Base-by-base conservation (phyloP, 2,329 filamentous ascomycete genomes). In the Thelonectria blattea region DNA sequence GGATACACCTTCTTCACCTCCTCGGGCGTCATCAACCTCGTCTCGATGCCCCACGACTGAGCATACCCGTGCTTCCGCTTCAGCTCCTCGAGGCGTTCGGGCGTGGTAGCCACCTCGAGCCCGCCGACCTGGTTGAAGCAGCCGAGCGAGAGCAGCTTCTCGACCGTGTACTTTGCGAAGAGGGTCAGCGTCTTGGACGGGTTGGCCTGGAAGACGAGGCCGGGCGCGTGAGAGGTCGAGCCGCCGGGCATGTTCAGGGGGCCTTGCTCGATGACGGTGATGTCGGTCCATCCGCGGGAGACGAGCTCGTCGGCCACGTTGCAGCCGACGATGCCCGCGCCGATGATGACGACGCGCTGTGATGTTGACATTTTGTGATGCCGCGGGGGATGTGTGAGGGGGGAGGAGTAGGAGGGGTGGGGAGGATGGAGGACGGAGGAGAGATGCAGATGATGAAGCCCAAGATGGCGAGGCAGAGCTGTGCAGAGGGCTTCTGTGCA, bases 41-140 rank as follows among this genome's bases (percentile, higher is more conserved):
- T 78, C 39, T 85, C 81, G 17, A 89, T 79, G 5, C 86, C 86
- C 84, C 85, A 89, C 0, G 86, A 86, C 5, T 77, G 76, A 22
- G 85, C 85, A 63, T 83, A 87, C 17, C 86, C 86, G 59, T 83
- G 81, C 72, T 86, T 88, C 5, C 86, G 78, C 78, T 88, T 88
- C 22, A 89, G 76, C 42, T 89, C 87, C 65, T 86, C 79, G 41
- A 88, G 67, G 15, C 86, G 76, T 50, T 79, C 85, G 1, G 81
- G 80, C 2, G 85, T 88, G 14, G 85, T 88, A 15, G 86, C 86
- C 10, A 89, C 74, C 68, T 89, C 86, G 10, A 89, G 74, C 10
- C 86, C 86, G 7, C 86, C 86, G 0, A 89, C 80, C 62, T 86
- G 85, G 66, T 88, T 88, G 74, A 89, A 86, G 68, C 85, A 88